Base-by-base conservation (phyloP, 352 stramenopile genomes). In the Phytopythium aichiense region DNA sequence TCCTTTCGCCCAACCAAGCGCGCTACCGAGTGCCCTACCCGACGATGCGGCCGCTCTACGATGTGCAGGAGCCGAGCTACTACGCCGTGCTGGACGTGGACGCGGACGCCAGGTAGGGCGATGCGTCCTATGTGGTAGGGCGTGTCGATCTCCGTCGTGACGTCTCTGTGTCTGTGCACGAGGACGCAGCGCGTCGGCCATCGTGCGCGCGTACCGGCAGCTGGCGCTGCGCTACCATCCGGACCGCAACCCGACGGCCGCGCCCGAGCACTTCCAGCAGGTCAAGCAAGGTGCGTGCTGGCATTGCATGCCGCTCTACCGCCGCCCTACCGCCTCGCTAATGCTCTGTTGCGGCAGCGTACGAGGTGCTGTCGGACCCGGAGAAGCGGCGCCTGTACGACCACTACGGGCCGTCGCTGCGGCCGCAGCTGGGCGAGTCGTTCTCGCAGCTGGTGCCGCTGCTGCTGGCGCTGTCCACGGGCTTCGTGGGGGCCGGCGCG, bases 141-240 rank as follows among this genome's bases (percentile, higher is more conserved):
- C 28, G 28, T 30, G 28, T 30, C 33, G 7, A 2, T 38, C 33
- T 38, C 22, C 31, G 33, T 15, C 48, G 6, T 31, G n/a, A 35
- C 30, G 22, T 16, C 18, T 51, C 22, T 1, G 4, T 20, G 18
- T 31, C 30, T 23, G 18, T 56, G 42, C 25, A 5, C 9, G 7
- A 22, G n/a, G 35, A 38, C 15, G 30, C 38, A 98, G 84, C 65
- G 71, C 93, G 33, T 76, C 96, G 7, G 92, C 96, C 51, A 98
- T 99, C 57, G 97, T 98, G 67, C 88, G 92, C 53, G 92, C 96
- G 6, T 99, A 99, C 71, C 96, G 97, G 54, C 83, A 84, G 51
- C 78, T 98, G 58, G 91, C 87, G 61, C 80, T 98, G 35, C 89
- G 97, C 73, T 89, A 97, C n/a, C 95, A 99, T 61, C 96, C 96